A percentile compares a stretch with the other conserved stretches of the same genome.
Evolutionary conservation across 495 filamentous ascomycete genomes (phyloP).

Genomic region (Echria macrotheca): DNA sequence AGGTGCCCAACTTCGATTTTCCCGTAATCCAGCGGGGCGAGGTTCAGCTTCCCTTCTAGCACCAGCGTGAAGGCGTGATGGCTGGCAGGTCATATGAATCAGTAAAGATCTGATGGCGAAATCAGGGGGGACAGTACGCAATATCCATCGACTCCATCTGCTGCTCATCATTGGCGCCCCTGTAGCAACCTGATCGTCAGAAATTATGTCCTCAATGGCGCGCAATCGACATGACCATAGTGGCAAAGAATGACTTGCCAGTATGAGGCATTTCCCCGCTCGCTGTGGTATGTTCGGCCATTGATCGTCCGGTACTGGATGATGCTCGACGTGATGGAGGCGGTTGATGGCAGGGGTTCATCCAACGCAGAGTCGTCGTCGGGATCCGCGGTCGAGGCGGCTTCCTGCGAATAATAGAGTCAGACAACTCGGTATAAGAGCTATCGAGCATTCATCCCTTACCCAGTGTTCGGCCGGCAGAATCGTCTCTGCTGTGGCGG

Average conservation of each 20-base stretch:
- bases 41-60: conserved; percentile 50
- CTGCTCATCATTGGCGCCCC: conserved; percentile 37
- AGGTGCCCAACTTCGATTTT: too few species aligned
- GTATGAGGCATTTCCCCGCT: conserved; percentile 22
- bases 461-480: background rate
- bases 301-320: conserved; percentile 36
- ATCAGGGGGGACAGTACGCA: conserved; percentile 23
- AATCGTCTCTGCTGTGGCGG: too few species aligned
- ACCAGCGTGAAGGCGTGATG: conserved; percentile 35
- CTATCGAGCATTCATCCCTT: background rate
- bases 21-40: conserved; percentile 48
- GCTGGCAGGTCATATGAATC: conserved; percentile 10
- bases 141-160: conserved; percentile 38
- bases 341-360: too few species aligned
- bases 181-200: background rate
- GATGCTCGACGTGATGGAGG: conserved; percentile 40
- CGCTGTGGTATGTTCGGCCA: conserved; percentile 35
- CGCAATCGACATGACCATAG: too few species aligned
- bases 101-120: background rate
- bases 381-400: too few species aligned
- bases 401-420: too few species aligned
- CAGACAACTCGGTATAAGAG: background rate
- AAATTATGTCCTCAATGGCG: too few species aligned
- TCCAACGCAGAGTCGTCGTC: too few species aligned
- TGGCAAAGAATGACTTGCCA: conserved; percentile 17